Percentiles rank a stretch among this genome's conserved stretches.
Evolutionary conservation across 2,329 filamentous ascomycete species (phyloP).

Genomic region (Fusarium zealandicum): DNA sequence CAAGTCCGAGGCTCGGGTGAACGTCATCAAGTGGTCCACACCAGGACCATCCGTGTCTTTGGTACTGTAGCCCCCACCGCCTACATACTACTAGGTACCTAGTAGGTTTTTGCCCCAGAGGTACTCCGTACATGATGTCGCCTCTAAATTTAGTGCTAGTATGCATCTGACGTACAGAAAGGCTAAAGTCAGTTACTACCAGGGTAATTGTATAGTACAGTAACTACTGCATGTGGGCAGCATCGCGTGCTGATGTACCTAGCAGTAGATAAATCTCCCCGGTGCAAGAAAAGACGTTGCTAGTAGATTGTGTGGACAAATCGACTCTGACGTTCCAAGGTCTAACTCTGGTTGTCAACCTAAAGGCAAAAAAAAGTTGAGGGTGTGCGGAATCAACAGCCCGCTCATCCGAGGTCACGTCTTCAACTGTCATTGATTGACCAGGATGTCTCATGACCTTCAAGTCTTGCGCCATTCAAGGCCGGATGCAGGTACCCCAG

Average conservation of each 20-base stretch:
- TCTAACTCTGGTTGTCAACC: neutral
- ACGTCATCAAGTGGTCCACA: constrained; percentile 29
- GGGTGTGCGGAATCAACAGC: constrained; percentile 7
- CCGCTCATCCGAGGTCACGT: neutral
- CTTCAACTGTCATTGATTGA: constrained; percentile 8
- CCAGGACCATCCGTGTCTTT: neutral
- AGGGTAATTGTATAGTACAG: too few species aligned
- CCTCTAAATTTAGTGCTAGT: constrained; percentile 8
- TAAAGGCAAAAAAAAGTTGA: constrained; percentile 7
- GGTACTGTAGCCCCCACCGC: too few species aligned
- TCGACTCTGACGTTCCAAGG: too few species aligned
- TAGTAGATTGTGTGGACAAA: too few species aligned
- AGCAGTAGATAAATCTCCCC: neutral
- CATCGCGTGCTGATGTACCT: too few species aligned
- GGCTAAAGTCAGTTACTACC: too few species aligned
- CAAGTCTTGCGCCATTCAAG: neutral
- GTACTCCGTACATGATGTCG: too few species aligned
- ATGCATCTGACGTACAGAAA: constrained; percentile 17
- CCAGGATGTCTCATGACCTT: constrained; percentile 2
- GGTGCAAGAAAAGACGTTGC: neutral
- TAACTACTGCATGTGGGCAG: neutral
- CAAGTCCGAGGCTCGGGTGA: constrained; percentile 15
- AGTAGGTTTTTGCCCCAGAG: too few species aligned
- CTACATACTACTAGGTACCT: too few species aligned
- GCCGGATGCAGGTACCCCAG: constrained; percentile 26